Evolutionary conservation across 1,284 basidiomycete genomes (phyloP), one percentile per base, ranked within the genome.

Genomic region (Irpex rosettiformis): DNA sequence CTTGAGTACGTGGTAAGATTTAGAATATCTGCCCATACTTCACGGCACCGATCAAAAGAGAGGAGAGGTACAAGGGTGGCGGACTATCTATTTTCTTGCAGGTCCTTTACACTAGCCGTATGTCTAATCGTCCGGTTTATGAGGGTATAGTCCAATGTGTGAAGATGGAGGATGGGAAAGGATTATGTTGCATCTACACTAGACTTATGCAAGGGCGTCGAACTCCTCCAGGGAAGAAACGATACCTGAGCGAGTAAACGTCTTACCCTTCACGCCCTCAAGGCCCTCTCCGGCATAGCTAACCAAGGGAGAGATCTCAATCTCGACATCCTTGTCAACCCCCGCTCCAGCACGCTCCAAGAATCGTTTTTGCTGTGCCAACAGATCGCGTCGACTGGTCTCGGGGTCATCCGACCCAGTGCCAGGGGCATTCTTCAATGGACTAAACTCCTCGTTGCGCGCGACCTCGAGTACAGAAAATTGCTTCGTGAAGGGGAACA

Each of bases 381-480:
- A 82, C 57, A 99, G 77, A 77, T 99, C 96, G 52, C 86, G 81
- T 51, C 95, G 82, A 67, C 91, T 95, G 27, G 96, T 98, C 65
- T 90, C 86, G 27, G 95, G 92, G 70, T 94, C 89, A 73, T 99
- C 97, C n/a, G 89, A 81, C n/a, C 91, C 91, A 0, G 94, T 91
- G 0, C 94, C 94, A 1, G 94, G 93, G 1, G 96, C 96, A 68
- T 99, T 99, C 81, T 99, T 99, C 69, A 99, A 77, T 30, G 96
- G 96, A 63, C 91, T 94, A 69, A 99, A 99, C 75, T 99, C 96
- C 61, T 96, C 93, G 61, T 81, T 78, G 54, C 97, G 82, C 54
- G 85, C 84, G 43, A 98, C 94, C 73, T 98, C 96, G 71, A 98
- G 78, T 29, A 98, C 93, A 42, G 89, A 85, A 60, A 99, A 93